Evolutionary conservation across 495 filamentous ascomycete species (phyloP).

Genomic region (Tuber aestivum): DNA sequence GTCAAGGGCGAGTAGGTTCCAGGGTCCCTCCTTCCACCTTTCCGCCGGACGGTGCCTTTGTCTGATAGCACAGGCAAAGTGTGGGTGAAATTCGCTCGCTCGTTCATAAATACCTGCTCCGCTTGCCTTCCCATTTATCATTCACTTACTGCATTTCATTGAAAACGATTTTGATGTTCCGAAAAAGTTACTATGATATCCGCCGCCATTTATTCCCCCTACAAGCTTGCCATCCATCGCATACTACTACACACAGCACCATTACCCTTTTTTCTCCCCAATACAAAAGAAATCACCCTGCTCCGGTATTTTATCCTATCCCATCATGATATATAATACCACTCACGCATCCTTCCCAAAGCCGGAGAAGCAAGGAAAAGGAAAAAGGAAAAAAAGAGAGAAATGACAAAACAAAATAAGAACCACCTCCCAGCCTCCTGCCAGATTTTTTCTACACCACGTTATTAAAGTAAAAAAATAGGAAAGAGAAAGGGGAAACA

Average conservation of each 20-base stretch:
- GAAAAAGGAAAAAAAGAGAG: neutral
- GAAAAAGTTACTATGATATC: neutral
- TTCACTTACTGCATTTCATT: too few species aligned
- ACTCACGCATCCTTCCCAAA: neutral
- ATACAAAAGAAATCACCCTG: neutral
- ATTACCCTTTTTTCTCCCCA: neutral
- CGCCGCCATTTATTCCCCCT: neutral
- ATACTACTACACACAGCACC: neutral
- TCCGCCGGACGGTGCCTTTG: too few species aligned
- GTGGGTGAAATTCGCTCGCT: too few species aligned
- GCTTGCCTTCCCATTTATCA: neutral
- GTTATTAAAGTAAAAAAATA: neutral
- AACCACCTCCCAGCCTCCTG: neutral
- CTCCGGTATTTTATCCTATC: neutral
- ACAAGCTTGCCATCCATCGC: neutral
- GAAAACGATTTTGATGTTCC: too few species aligned
- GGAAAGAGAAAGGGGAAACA: slow-evolving; percentile 3
- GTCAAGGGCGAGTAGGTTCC: too few species aligned
- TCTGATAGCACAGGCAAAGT: too few species aligned
- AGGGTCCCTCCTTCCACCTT: too few species aligned
- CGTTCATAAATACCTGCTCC: neutral
- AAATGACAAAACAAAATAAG: too few species aligned
- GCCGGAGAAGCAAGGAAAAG: neutral
- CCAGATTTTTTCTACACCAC: neutral
- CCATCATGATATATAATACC: neutral